phyloP scores from a whole-genome alignment of 2,329 filamentous ascomycete species.

The Stachybotrys elegans region DNA sequence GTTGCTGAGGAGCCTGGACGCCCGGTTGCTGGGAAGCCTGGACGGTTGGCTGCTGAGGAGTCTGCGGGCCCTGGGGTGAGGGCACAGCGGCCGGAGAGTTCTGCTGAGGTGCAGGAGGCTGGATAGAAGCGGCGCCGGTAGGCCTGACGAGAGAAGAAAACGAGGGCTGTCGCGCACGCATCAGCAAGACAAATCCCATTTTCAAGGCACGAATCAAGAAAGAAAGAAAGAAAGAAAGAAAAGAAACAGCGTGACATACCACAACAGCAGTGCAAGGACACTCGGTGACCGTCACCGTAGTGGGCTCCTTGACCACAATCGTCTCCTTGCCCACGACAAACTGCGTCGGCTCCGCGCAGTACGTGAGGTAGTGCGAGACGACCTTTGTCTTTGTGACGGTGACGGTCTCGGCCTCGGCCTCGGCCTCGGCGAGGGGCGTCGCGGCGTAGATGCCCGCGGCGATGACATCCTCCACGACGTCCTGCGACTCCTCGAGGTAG shows the following conservation, averaged over 20 bases:
- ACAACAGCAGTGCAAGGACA: conserved; percentile 45
- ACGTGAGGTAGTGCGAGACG: conserved; percentile 31
- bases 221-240: not conserved
- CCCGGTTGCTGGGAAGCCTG: too few species aligned
- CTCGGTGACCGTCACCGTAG: conserved; percentile 50
- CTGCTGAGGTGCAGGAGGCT: too few species aligned
- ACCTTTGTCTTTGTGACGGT: conserved; percentile 30
- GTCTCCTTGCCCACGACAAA: conserved; percentile 44
- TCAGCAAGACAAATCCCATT: too few species aligned
- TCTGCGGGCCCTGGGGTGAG: too few species aligned
- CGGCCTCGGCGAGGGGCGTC: not conserved
- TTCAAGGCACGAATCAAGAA: too few species aligned
- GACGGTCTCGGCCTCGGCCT: conserved; percentile 17
- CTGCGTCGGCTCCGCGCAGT: conserved; percentile 43
- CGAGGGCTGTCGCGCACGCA: too few species aligned
- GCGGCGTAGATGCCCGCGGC: not conserved
- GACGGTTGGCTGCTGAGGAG: too few species aligned
- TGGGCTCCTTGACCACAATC: conserved; percentile 49
- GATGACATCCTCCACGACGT: not conserved
- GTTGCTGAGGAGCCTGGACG: too few species aligned
- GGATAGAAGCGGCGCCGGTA: too few species aligned
- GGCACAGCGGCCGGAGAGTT: too few species aligned
- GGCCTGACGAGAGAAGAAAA: too few species aligned
- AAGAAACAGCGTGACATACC: conserved; percentile 14
- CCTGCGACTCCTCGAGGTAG: not conserved